A percentile compares a stretch with the other conserved stretches of the same genome.
These are phyloP conservation scores for Xerocomellus dryophilus DNA, from an alignment of 768 basidiomycete species.

Conservation along the genomic window DNA sequence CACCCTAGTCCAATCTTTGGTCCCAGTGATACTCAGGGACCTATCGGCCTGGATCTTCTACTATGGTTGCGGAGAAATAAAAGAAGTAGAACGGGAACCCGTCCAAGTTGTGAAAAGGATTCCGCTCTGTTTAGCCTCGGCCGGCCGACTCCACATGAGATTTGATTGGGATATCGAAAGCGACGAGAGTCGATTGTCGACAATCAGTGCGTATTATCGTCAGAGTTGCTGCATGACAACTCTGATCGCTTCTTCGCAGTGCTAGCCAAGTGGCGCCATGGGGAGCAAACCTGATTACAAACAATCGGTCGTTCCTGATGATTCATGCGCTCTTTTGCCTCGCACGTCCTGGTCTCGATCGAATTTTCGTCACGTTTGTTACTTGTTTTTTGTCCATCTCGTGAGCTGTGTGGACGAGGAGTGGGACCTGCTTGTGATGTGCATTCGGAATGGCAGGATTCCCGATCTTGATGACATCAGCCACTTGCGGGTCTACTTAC, in stretches of 20 bases:
- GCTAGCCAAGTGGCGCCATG: conserved; percentile 4
- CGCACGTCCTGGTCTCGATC: conserved; percentile 4
- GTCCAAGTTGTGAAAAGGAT: neutral
- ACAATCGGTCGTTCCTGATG: conserved; percentile 14
- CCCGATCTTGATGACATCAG: conserved; percentile 14
- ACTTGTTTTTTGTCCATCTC: no score
- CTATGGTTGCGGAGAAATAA: neutral
- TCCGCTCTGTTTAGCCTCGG: conserved; percentile 1
- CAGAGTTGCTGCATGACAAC: no score
- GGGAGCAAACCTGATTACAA: conserved; percentile 7
- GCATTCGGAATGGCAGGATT: conserved; percentile 10
- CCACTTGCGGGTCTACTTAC: conserved; percentile 4
- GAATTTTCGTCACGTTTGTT: neutral
- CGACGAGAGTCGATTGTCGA: conserved; percentile 15
- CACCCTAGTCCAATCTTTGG: neutral
- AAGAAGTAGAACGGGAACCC: neutral
- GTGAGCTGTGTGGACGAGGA: conserved; percentile 3
- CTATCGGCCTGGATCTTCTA: neutral
- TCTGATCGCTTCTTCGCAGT: no score
- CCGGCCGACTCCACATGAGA: neutral
- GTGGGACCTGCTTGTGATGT: conserved; percentile 7
- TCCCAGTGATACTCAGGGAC: neutral
- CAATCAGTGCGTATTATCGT: neutral
- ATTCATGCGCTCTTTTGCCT: conserved; percentile 20
- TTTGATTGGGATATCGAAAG: conserved; percentile 7